Base-by-base conservation (phyloP, 2,329 filamentous ascomycete species). In the Septoria petroselini region DNA sequence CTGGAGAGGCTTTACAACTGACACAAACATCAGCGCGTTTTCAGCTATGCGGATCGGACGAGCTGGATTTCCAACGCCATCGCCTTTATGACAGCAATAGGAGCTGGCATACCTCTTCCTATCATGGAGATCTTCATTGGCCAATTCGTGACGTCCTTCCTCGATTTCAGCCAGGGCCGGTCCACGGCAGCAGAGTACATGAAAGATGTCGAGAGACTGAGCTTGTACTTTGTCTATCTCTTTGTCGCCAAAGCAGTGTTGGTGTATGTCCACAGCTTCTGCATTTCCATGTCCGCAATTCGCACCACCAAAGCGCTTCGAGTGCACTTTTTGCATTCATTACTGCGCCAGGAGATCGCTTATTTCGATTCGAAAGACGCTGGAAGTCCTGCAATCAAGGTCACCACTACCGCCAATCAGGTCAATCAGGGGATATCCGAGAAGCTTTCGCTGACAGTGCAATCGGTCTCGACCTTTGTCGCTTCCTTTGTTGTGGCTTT, bases 241-340 rank as follows among this genome's bases (percentile, higher is more conserved):
- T 89, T 88, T 64, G 67, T 88, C 34, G 84, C 71, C 12, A 81
- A 83, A 41, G 83, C 86, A 57, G 62, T 70, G 12, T 69, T 86
- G 30, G 80, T 78, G 54, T 88, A 86, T 55, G 70, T 83, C 51
- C 50, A 23, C 55, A 58, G 52, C 11, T 53, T 71, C 1, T 62
- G 57, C 25, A 62, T 79, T n/a, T 78, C 75, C 1, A 73, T 79
- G 29, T 69, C 75, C 2, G 76, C 76, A 2, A 74, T 75, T 43
- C 68, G 75, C 7, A 76, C 76, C 4, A 76, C 76, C 4, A 73
- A 74, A 47, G 73, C 66, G 23, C 58, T 70, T 41, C 65, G 86
- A 23, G 73, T 83, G 23, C 75, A 81, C 59, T 89, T 86, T 58
- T 72, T 89, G n/a, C 72, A 76, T 39, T 73, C 75, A 25, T 73